Percentiles rank a stretch among this genome's conserved stretches.
These are phyloP conservation scores for Penicillium taxi DNA, from an alignment of 495 filamentous ascomycete species.

Conservation along the genomic window DNA sequence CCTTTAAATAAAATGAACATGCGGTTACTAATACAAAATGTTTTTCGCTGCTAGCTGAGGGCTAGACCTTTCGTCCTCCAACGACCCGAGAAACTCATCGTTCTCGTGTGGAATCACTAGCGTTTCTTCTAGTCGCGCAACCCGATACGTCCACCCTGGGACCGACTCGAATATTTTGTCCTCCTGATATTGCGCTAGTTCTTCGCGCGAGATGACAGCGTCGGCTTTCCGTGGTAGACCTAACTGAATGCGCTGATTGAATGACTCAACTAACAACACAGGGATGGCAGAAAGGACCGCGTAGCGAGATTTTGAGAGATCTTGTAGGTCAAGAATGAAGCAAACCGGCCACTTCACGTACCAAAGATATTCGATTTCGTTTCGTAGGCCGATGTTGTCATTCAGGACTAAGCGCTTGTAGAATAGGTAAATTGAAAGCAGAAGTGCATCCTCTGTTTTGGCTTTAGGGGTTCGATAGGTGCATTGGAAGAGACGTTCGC, in stretches of 20 bases:
- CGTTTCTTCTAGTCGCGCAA: constrained; percentile 11
- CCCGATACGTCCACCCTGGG: constrained; percentile 14
- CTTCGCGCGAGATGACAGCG: constrained; percentile 12
- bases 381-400: constrained; percentile 15
- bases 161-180: constrained; percentile 10
- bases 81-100: constrained; percentile 1
- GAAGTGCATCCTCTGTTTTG: not conserved
- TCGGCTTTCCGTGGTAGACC: constrained; percentile 13
- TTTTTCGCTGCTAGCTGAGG: constrained; percentile 12
- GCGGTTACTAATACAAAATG: constrained; percentile 10
- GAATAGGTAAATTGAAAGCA: constrained; percentile 17
- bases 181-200: constrained; percentile 10
- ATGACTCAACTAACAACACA: constrained; percentile 11
- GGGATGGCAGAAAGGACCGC: constrained; percentile 15
- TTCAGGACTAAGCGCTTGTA: constrained; percentile 20
- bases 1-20: constrained; percentile 14
- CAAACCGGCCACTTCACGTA: constrained; percentile 12
- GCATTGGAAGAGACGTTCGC: constrained; percentile 8
- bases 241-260: constrained; percentile 14
- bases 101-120: constrained; percentile 13
- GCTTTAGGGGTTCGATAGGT: constrained; percentile 1
- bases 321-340: constrained; percentile 15
- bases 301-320: constrained; percentile 11
- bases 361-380: constrained; percentile 21
- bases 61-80: constrained; percentile 3